Conservation (phyloP, 176 grass and related monocot genomes). For the Puccinellia tenuiflora region DNA sequence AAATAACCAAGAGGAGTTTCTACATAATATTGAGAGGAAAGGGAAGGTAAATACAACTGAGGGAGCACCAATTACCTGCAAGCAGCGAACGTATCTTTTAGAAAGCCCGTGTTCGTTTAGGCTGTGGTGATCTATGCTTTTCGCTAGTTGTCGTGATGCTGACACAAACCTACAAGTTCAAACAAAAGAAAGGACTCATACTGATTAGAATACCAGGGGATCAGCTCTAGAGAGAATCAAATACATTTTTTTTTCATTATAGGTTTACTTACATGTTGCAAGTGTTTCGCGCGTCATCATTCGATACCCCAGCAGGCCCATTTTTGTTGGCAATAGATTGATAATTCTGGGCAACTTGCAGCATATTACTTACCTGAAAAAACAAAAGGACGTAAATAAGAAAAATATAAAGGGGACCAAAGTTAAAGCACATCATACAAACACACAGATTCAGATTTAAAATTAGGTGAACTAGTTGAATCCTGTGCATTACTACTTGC, state of each 20-base stretch:
- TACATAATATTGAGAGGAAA: background rate
- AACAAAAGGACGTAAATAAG: background rate
- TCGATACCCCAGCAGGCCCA: constrained; percentile 49
- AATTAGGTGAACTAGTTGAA: background rate
- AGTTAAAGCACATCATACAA: background rate
- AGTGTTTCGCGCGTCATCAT: constrained; percentile 61
- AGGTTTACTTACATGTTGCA: constrained; percentile 75
- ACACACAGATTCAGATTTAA: background rate
- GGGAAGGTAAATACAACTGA: background rate
- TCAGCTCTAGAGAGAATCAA: background rate
- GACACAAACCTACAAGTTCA: constrained; percentile 62
- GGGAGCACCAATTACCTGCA: constrained; percentile 53
- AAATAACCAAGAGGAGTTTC: background rate
- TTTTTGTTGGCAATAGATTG: constrained; percentile 56
- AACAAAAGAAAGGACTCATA: constrained; percentile 5
- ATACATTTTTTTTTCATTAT: background rate
- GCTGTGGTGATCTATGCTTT: constrained; percentile 76
- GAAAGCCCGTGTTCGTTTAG: constrained; percentile 96
- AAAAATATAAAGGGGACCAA: background rate
- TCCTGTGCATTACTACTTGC: background rate
- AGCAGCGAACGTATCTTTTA: constrained; percentile 94
- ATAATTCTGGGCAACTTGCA: constrained; percentile 92
- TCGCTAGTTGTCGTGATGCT: constrained; percentile 69
- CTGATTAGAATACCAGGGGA: background rate
- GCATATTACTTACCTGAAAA: constrained; percentile 73